Percentiles rank a stretch among this genome's conserved stretches.
These are phyloP conservation scores for Drosera spatulata DNA, from an alignment of 179 eudicot species.

Conservation along the genomic window DNA sequence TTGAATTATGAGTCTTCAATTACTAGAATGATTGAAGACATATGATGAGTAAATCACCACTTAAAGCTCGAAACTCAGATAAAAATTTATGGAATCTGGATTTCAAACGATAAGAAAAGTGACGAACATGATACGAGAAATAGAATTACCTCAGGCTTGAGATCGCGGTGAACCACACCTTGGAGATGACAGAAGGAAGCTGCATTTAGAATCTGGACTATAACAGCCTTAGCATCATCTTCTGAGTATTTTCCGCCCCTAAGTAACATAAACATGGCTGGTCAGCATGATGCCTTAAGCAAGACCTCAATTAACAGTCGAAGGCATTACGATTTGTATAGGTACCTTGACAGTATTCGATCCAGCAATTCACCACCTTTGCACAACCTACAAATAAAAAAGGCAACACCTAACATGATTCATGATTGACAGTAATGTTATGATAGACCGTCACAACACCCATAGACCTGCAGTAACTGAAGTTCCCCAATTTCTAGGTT, in stretches of 20 bases:
- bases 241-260: constrained; percentile 92
- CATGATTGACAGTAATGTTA: too few relatives aligned
- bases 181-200: constrained; percentile 85
- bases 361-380: too few relatives aligned
- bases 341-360: constrained; percentile 74
- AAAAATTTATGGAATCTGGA: background rate
- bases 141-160: constrained; percentile 72
- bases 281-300: background rate
- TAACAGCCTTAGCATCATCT: constrained; percentile 79
- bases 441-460: too few relatives aligned
- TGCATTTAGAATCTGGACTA: constrained; percentile 80
- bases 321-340: background rate
- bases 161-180: constrained; percentile 91
- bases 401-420: background rate
- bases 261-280: constrained; percentile 9
- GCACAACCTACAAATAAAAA: constrained; percentile 49
- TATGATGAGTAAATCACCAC: too few relatives aligned
- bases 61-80: background rate
- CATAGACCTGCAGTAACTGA: too few relatives aligned
- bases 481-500: too few relatives aligned
- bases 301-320: background rate
- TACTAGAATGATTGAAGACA: too few relatives aligned
- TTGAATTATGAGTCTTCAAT: too few relatives aligned
- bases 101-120: background rate
- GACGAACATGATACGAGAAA: background rate